These are phyloP conservation scores for Tolypocladium tropicale DNA, from an alignment of 2,329 filamentous ascomycete genomes.

Conservation along the genomic window DNA sequence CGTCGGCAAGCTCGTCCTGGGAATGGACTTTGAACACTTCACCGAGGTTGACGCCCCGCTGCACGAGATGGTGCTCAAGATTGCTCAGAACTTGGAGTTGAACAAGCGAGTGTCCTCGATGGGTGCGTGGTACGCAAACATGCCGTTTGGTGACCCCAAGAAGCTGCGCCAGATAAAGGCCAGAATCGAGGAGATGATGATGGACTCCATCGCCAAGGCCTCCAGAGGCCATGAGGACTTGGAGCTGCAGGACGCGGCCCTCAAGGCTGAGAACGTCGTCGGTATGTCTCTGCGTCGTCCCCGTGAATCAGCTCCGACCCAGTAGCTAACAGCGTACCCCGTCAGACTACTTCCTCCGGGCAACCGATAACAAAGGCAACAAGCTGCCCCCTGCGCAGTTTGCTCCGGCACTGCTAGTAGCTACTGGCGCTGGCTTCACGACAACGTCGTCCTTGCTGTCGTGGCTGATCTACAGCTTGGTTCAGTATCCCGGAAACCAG, in stretches of 20 bases:
- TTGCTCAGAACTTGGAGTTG: slow-evolving; percentile 39
- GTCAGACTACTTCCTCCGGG: slow-evolving; percentile 44
- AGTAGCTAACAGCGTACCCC: slow-evolving; percentile 5
- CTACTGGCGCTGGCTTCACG: slow-evolving; percentile 48
- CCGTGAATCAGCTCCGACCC: neutral
- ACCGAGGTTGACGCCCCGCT: slow-evolving; percentile 30
- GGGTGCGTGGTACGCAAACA: slow-evolving; percentile 41
- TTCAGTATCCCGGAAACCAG: slow-evolving; percentile 44
- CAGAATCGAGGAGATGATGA: slow-evolving; percentile 18
- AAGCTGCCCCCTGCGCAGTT: slow-evolving; percentile 32
- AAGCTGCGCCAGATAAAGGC: slow-evolving; percentile 21
- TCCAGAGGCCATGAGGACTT: slow-evolving; percentile 27
- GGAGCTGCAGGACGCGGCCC: slow-evolving; percentile 36
- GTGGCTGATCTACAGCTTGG: slow-evolving; percentile 45
- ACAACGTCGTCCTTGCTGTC: slow-evolving; percentile 48
- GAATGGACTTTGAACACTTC: slow-evolving; percentile 36
- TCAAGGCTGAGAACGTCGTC: slow-evolving; percentile 32
- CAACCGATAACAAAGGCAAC: slow-evolving; percentile 42
- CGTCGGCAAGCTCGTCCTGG: slow-evolving; percentile 27
- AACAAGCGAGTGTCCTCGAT: slow-evolving; percentile 48
- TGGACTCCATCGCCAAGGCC: slow-evolving; percentile 26
- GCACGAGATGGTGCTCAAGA: slow-evolving; percentile 38
- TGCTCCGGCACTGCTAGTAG: slow-evolving; percentile 31
- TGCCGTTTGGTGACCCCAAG: slow-evolving; percentile 49
- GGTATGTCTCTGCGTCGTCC: slow-evolving; percentile 2